phyloP scores from a whole-genome alignment of 164 flowering plant species.

The Piper betle region DNA sequence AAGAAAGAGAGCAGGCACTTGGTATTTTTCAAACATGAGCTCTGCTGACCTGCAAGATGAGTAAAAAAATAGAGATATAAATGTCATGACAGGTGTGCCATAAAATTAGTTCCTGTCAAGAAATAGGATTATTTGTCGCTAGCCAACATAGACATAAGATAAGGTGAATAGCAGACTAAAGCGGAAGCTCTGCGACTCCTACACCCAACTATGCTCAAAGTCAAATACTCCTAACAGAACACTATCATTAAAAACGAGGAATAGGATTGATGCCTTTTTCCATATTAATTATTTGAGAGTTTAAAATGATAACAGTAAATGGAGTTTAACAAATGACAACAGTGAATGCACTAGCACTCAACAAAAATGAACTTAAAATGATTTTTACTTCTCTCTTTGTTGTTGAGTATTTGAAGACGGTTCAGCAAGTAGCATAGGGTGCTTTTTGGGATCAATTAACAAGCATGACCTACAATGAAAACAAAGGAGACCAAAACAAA shows the following conservation, averaged over 20 bases:
- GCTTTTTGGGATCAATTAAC: conserved; percentile 85
- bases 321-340: too few relatives aligned
- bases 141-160: not conserved
- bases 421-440: conserved; percentile 97
- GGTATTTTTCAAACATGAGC: conserved; percentile 95
- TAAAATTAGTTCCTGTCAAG: not conserved
- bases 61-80: not conserved
- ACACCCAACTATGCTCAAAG: not conserved
- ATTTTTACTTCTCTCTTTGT: conserved; percentile 81
- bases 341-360: not conserved
- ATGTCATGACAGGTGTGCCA: not conserved
- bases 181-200: not conserved
- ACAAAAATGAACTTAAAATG: conserved; percentile 4
- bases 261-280: too few relatives aligned
- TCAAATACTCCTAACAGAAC: too few relatives aligned
- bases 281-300: too few relatives aligned
- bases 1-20: conserved; percentile 89
- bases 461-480: conserved; percentile 57
- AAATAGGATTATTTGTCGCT: too few relatives aligned
- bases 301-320: too few relatives aligned
- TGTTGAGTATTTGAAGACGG: conserved; percentile 77
- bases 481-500: not conserved
- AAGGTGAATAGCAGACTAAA: not conserved
- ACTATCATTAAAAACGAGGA: too few relatives aligned
- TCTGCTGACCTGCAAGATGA: conserved; percentile 73